phyloP scores from a whole-genome alignment of 805 yeast species.

The Candida wancherniae region DNA sequence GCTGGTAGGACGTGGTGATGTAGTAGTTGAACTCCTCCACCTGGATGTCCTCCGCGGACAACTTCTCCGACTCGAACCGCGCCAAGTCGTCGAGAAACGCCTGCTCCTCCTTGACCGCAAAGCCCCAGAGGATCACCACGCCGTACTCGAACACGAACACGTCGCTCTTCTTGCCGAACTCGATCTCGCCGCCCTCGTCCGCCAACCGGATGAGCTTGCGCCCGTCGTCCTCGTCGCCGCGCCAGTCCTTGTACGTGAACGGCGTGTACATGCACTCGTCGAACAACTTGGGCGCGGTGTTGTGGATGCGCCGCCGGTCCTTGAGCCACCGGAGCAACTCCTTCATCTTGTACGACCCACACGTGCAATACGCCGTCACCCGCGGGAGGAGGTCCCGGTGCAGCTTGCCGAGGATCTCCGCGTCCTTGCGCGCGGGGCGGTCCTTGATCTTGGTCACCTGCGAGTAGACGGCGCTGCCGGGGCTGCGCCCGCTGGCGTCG shows the following conservation, averaged over 20 bases:
- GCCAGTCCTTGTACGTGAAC: conserved; percentile 76
- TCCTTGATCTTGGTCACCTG: conserved; percentile 83
- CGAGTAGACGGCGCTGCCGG: conserved; percentile 57
- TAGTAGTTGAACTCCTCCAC: conserved; percentile 93
- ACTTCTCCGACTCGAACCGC: conserved; percentile 86
- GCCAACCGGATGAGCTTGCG: conserved; percentile 59
- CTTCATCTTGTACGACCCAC: conserved; percentile 86
- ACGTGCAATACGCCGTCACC: conserved; percentile 94
- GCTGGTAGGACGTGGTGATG: conserved; percentile 89
- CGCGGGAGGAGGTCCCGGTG: conserved; percentile 83
- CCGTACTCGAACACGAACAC: conserved; percentile 92
- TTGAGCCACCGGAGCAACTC: conserved; percentile 82
- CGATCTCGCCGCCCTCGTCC: conserved; percentile 94
- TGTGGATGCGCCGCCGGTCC: conserved; percentile 66
- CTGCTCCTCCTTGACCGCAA: conserved; percentile 74
- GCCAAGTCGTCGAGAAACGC: conserved; percentile 80
- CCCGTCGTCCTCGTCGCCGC: conserved; percentile 41
- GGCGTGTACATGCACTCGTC: conserved; percentile 96
- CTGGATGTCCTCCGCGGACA: conserved; percentile 88
- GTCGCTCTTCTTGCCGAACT: conserved; percentile 76
- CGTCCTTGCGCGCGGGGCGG: conserved; percentile 85
- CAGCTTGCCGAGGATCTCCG: conserved; percentile 84
- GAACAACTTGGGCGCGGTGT: conserved; percentile 79
- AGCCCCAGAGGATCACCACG: conserved; percentile 97
- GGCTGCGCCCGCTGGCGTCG: conserved; percentile 5